Percentiles rank a stretch among this genome's conserved stretches.
These are phyloP conservation scores for Ballota nigra DNA, from an alignment of 257 asterid genomes.

Conservation along the genomic window DNA sequence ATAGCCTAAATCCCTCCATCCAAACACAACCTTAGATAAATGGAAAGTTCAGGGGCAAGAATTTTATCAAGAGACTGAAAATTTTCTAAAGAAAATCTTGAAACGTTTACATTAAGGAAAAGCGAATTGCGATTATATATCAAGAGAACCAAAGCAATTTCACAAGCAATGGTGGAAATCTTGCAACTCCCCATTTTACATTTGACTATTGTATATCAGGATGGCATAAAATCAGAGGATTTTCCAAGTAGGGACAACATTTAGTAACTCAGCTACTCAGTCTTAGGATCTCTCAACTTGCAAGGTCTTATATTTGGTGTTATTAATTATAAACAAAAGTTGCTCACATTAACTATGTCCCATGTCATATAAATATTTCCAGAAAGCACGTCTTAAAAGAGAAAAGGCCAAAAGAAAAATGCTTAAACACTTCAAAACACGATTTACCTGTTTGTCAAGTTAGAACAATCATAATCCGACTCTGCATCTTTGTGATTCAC, in stretches of 20 bases:
- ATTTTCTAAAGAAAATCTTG: too few relatives aligned
- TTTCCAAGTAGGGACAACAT: neutral
- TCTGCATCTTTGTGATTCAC: conserved; percentile 82
- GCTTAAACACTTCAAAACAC: neutral
- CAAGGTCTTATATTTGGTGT: neutral
- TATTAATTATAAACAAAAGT: neutral
- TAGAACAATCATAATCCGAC: conserved; percentile 75
- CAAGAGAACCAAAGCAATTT: too few relatives aligned
- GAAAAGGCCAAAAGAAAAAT: neutral
- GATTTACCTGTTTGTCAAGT: conserved; percentile 64
- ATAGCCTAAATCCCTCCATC: too few relatives aligned
- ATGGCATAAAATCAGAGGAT: too few relatives aligned
- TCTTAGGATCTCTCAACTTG: neutral
- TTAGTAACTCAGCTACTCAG: neutral
- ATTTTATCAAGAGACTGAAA: too few relatives aligned
- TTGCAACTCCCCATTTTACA: too few relatives aligned
- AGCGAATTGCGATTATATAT: too few relatives aligned
- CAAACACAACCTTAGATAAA: too few relatives aligned
- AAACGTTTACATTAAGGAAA: too few relatives aligned
- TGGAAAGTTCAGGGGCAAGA: too few relatives aligned
- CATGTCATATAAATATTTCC: neutral
- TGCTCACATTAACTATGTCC: neutral
- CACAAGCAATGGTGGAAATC: neutral
- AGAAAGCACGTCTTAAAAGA: neutral
- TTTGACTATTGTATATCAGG: too few relatives aligned